Conservation (phyloP, 257 asterid species). For the Solanum lignicaule region DNA sequence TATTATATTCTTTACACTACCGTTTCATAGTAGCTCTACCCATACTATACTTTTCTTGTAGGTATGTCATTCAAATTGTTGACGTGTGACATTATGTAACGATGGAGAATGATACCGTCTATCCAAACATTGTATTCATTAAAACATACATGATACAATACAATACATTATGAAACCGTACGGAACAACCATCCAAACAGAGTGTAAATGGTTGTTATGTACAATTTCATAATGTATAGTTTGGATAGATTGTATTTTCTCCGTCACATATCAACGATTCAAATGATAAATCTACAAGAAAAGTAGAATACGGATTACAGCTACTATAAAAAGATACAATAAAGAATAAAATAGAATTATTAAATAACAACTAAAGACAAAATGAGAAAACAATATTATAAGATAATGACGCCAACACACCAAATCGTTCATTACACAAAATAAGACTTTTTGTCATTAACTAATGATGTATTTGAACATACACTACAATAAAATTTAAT, state of each 20-base stretch:
- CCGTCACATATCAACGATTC: not conserved
- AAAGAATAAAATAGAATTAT: not conserved
- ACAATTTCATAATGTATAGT: not conserved
- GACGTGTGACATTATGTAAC: not conserved
- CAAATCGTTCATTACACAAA: not conserved
- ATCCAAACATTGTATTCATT: no score
- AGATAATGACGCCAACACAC: not conserved
- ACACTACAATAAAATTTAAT: not conserved
- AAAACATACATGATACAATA: no score
- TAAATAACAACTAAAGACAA: not conserved
- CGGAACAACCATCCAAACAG: no score
- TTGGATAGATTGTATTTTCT: not conserved
- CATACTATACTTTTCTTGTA: not conserved
- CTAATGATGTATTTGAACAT: not conserved
- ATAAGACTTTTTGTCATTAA: not conserved
- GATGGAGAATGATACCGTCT: no score
- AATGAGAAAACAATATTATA: not conserved
- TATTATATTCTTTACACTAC: not conserved
- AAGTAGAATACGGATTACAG: not conserved
- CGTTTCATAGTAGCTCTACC: not conserved
- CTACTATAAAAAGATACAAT: not conserved
- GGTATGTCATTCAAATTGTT: not conserved
- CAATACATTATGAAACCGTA: no score
- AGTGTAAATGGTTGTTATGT: no score
- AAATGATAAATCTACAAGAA: not conserved